A percentile compares a stretch with the other conserved stretches of the same genome.
phyloP scores from a whole-genome alignment of 2,329 filamentous ascomycete genomes.

The Aspergillus vadensis region DNA sequence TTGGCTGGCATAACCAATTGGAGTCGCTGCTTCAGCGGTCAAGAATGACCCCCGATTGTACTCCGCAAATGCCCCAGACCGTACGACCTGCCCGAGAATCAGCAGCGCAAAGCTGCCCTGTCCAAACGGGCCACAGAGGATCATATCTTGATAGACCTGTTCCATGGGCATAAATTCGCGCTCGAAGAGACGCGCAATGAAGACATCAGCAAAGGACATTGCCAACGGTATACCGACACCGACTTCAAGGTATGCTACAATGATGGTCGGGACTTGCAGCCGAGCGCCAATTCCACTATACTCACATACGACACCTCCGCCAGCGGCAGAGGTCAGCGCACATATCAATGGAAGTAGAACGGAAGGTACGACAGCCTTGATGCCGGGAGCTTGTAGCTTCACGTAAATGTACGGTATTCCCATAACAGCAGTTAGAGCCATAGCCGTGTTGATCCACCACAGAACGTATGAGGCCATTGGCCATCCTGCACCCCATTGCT shows the following conservation, averaged over 20 bases:
- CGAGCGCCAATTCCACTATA: slow-evolving; percentile 28
- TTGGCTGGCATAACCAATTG: slow-evolving; percentile 38
- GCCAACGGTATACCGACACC: slow-evolving; percentile 39
- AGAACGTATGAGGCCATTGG: slow-evolving; percentile 39
- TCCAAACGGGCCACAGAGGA: slow-evolving; percentile 44
- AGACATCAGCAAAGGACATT: slow-evolving; percentile 35
- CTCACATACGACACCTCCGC: slow-evolving; percentile 39
- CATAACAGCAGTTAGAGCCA: slow-evolving; percentile 37
- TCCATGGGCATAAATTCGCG: slow-evolving; percentile 23
- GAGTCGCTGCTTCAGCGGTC: slow-evolving; percentile 32
- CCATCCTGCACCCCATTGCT: slow-evolving; percentile 28
- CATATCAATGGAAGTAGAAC: slow-evolving; percentile 44
- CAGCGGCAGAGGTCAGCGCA: slow-evolving; percentile 44
- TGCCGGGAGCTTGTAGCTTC: slow-evolving; percentile 39
- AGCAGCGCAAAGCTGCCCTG: slow-evolving; percentile 46
- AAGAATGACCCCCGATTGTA: slow-evolving; percentile 40
- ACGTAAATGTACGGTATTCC: slow-evolving; percentile 40
- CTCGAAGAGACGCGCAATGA: slow-evolving; percentile 37
- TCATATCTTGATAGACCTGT: slow-evolving; percentile 43
- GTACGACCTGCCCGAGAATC: slow-evolving; percentile 38
- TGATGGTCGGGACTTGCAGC: slow-evolving; percentile 42
- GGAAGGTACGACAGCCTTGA: slow-evolving; percentile 37
- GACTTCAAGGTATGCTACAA: slow-evolving; percentile 45
- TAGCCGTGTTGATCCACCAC: slow-evolving; percentile 44
- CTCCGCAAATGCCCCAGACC: slow-evolving; percentile 30